These are phyloP conservation scores for Vinca minor DNA, from an alignment of 257 asterid genomes.

Conservation along the genomic window DNA sequence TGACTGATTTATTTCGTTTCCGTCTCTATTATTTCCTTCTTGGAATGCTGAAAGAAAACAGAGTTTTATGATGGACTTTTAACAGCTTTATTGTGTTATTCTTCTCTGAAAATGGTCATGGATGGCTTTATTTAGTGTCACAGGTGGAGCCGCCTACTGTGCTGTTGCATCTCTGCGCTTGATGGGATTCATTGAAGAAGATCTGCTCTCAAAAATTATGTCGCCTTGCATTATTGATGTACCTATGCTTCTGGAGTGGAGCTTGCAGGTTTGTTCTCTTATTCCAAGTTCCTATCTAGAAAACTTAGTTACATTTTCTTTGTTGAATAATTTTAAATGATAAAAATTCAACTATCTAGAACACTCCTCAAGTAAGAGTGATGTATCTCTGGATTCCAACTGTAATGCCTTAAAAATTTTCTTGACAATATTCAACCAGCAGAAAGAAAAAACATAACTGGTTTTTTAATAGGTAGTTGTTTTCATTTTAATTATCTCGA, in stretches of 20 bases:
- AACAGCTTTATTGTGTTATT: neutral
- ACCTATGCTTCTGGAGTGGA: conserved; percentile 77
- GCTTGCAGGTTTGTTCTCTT: conserved; percentile 58
- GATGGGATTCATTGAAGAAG: conserved; percentile 82
- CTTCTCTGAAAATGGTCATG: conserved; percentile 33
- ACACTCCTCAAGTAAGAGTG: neutral
- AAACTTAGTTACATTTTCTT: neutral
- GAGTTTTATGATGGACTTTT: too few relatives aligned
- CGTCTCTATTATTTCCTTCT: neutral
- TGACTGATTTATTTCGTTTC: too few relatives aligned
- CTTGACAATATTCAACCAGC: too few relatives aligned
- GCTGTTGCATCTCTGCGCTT: conserved; percentile 92
- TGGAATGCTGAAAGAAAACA: too few relatives aligned
- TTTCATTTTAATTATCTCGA: neutral
- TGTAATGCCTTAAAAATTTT: neutral
- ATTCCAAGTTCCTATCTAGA: neutral
- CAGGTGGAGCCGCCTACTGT: conserved; percentile 99
- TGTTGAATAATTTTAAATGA: neutral
- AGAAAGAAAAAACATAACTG: too few relatives aligned
- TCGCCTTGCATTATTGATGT: conserved; percentile 42
- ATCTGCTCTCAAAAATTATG: conserved; percentile 33
- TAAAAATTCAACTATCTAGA: too few relatives aligned
- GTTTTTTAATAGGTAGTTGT: neutral
- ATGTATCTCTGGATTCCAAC: neutral
- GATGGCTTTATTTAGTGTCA: conserved; percentile 55